phyloP scores from a whole-genome alignment of 352 stramenopile genomes.

The Phytophthora pseudosyringae region DNA sequence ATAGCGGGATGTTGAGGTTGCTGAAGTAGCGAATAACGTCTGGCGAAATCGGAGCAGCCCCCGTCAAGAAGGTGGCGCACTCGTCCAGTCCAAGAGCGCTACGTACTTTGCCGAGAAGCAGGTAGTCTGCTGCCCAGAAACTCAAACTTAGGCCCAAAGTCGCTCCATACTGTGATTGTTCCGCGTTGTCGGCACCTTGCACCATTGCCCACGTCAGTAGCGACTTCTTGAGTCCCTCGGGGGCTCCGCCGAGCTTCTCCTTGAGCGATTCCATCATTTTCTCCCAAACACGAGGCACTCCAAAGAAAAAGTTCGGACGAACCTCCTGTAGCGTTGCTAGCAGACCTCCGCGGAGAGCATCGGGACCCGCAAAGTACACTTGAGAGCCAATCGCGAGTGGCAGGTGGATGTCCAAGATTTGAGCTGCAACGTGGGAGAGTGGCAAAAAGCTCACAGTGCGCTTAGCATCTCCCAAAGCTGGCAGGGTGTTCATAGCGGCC shows the following conservation, averaged over 20 bases:
- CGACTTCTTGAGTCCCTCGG: constrained; percentile 79
- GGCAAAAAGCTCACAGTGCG: constrained; percentile 82
- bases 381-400: constrained; percentile 65
- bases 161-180: constrained; percentile 73
- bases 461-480: constrained; percentile 58
- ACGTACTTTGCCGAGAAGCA: constrained; percentile 88
- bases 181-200: constrained; percentile 59
- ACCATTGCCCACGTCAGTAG: constrained; percentile 87
- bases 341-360: constrained; percentile 74
- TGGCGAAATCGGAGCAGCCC: constrained; percentile 69
- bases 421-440: constrained; percentile 82
- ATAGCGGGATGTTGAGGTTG: constrained; percentile 94
- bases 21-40: constrained; percentile 89
- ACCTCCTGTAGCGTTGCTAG: constrained; percentile 71
- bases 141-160: constrained; percentile 56
- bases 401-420: constrained; percentile 84
- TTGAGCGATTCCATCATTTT: constrained; percentile 88
- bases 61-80: constrained; percentile 84
- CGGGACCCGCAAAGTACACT: constrained; percentile 77
- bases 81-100: constrained; percentile 81
- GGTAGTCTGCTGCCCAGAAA: constrained; percentile 83
- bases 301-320: constrained; percentile 80
- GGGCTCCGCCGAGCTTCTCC: constrained; percentile 38
- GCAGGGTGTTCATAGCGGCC: constrained; percentile 55
- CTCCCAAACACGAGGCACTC: constrained; percentile 88